phyloP scores from a whole-genome alignment of 441 rosid genomes.

The Gossypium gossypioides region DNA sequence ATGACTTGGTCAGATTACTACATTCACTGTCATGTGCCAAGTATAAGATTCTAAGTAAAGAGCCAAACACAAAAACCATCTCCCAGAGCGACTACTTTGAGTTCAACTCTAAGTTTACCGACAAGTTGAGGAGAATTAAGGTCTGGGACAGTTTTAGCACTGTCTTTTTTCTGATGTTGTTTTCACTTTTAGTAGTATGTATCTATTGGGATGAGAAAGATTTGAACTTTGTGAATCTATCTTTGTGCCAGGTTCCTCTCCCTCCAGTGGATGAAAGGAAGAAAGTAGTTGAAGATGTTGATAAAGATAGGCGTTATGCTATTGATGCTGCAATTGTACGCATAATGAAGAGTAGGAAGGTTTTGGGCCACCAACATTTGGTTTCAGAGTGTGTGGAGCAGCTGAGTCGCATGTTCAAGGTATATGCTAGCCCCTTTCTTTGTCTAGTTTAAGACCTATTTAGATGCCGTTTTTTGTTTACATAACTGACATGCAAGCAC shows the following conservation, averaged over 20 bases:
- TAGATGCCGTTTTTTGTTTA: not conserved
- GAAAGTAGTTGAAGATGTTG: constrained; percentile 84
- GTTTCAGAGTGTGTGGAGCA: constrained; percentile 88
- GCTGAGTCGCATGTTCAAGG: constrained; percentile 90
- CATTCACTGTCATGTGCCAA: constrained; percentile 89
- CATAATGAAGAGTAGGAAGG: constrained; percentile 87
- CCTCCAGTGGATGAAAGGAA: constrained; percentile 89
- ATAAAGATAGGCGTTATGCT: constrained; percentile 79
- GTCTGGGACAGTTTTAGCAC: constrained; percentile 20
- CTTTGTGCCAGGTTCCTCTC: constrained; percentile 56
- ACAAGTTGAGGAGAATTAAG: constrained; percentile 89
- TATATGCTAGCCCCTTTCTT: constrained; percentile 6
- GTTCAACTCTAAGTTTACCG: constrained; percentile 71
- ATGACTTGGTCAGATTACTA: constrained; percentile 74
- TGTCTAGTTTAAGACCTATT: not conserved
- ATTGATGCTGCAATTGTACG: constrained; percentile 96
- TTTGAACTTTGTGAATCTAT: not conserved
- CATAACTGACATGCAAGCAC: not conserved
- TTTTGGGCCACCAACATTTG: constrained; percentile 71
- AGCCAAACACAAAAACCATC: constrained; percentile 60
- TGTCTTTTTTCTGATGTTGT: not conserved
- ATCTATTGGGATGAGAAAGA: not conserved
- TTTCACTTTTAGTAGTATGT: not conserved
- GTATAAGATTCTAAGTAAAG: constrained; percentile 81
- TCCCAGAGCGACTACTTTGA: constrained; percentile 60